A percentile compares a stretch with the other conserved stretches of the same genome.
phyloP scores from a whole-genome alignment of 2,329 filamentous ascomycete genomes.

The Teratosphaeria gauchensis region DNA sequence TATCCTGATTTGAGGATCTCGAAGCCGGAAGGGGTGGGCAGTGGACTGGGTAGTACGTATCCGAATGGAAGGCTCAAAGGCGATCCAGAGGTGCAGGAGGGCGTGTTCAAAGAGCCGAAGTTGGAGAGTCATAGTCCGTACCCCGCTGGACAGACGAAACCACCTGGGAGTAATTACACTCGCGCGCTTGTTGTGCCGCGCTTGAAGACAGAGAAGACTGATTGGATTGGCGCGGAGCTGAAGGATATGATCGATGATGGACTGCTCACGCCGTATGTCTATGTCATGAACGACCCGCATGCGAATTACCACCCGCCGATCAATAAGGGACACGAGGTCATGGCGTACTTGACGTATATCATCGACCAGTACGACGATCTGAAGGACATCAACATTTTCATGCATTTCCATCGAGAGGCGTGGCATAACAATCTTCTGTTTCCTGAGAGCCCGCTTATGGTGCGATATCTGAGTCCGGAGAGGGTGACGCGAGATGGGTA shows the following conservation, averaged over 20 bases:
- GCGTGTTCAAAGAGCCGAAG: slow-evolving; percentile 18
- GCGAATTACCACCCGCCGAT: slow-evolving; percentile 41
- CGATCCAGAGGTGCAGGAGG: slow-evolving; percentile 3
- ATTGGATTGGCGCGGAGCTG: slow-evolving; percentile 46
- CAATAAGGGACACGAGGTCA: slow-evolving; percentile 54
- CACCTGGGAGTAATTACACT: slow-evolving; percentile 42
- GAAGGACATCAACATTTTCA: slow-evolving; percentile 50
- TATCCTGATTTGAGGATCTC: slow-evolving; percentile 14
- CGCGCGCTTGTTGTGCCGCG: slow-evolving; percentile 46
- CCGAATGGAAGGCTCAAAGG: neutral
- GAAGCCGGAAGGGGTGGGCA: slow-evolving; percentile 1
- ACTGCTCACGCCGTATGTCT: slow-evolving; percentile 36
- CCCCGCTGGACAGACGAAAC: slow-evolving; percentile 29
- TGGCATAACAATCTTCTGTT: slow-evolving; percentile 50
- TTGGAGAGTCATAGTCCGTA: slow-evolving; percentile 18
- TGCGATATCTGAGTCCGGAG: slow-evolving; percentile 35
- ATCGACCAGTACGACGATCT: slow-evolving; percentile 52
- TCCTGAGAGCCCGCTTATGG: slow-evolving; percentile 35
- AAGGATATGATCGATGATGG: slow-evolving; percentile 29
- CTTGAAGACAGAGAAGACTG: slow-evolving; percentile 41
- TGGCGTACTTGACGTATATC: slow-evolving; percentile 53
- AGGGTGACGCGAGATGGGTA: slow-evolving; percentile 42
- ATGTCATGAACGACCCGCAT: slow-evolving; percentile 41
- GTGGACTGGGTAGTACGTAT: neutral
- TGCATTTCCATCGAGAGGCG: slow-evolving; percentile 49